Percentiles rank a stretch among this genome's conserved stretches.
Conservation (phyloP, 495 filamentous ascomycete species). For the Penicillium roqueforti region DNA sequence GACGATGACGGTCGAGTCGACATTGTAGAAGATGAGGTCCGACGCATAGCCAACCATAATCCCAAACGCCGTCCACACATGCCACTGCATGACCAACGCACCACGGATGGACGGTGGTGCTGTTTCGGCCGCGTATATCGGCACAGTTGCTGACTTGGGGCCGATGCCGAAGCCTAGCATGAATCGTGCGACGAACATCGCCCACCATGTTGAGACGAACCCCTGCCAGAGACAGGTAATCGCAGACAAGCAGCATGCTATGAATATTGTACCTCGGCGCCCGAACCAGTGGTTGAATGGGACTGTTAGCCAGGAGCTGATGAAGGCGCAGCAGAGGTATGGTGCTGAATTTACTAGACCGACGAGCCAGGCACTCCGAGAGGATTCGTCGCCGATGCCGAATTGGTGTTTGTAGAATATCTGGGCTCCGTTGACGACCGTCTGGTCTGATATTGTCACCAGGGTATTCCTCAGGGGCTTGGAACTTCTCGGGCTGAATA, state of each 20-base stretch:
- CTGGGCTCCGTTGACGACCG: constrained; percentile 76
- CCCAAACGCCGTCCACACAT: constrained; percentile 83
- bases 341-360: constrained; percentile 61
- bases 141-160: constrained; percentile 74
- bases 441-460: constrained; percentile 53
- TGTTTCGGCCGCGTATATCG: constrained; percentile 75
- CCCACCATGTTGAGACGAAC: constrained; percentile 69
- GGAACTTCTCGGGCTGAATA: no score
- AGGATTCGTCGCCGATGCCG: constrained; percentile 51
- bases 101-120: constrained; percentile 69
- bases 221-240: constrained; percentile 74
- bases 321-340: constrained; percentile 71
- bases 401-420: constrained; percentile 67
- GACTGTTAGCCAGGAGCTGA: constrained; percentile 80
- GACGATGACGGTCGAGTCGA: constrained; percentile 52
- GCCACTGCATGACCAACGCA: constrained; percentile 77
- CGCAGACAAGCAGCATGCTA: constrained; percentile 64
- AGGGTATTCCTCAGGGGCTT: not conserved
- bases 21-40: constrained; percentile 67
- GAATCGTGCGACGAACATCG: constrained; percentile 70
- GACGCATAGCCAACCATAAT: constrained; percentile 74
- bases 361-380: constrained; percentile 54
- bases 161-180: constrained; percentile 73
- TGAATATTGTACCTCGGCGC: constrained; percentile 78
- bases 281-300: constrained; percentile 77